phyloP scores from a whole-genome alignment of 768 basidiomycete genomes.

The Russula brevipes region DNA sequence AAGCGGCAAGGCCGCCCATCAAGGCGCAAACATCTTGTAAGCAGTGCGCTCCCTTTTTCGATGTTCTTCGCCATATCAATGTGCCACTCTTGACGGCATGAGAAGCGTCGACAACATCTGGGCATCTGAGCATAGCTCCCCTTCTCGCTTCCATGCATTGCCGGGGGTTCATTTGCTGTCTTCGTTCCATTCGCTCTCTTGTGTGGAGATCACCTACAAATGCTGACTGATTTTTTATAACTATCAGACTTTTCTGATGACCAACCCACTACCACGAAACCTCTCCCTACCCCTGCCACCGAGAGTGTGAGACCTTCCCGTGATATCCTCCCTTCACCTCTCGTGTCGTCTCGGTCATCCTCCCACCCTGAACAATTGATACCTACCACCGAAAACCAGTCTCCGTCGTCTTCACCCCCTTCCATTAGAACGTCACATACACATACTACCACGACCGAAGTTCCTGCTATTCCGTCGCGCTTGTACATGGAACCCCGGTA shows the following conservation, averaged over 20 bases:
- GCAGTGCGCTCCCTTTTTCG: background rate
- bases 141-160: background rate
- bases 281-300: background rate
- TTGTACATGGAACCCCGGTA: constrained; percentile 6
- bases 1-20: constrained; percentile 2
- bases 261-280: background rate
- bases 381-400: constrained; percentile 1
- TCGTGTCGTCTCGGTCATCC: constrained; percentile 4
- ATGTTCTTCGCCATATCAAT: background rate
- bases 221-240: constrained; percentile 7
- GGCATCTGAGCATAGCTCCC: background rate
- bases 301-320: constrained; percentile 3
- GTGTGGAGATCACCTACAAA: background rate
- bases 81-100: background rate
- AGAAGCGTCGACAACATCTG: background rate
- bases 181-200: background rate
- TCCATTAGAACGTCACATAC: constrained; percentile 4
- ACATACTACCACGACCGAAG: background rate
- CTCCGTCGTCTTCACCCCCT: background rate
- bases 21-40: constrained; percentile 5
- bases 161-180: background rate
- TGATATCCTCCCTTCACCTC: constrained; percentile 15
- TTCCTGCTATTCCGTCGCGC: background rate
- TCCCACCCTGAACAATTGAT: background rate
- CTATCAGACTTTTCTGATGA: constrained; percentile 7